These are phyloP conservation scores for Stagonosporopsis tanaceti DNA, from an alignment of 2,329 filamentous ascomycete genomes.

Conservation along the genomic window DNA sequence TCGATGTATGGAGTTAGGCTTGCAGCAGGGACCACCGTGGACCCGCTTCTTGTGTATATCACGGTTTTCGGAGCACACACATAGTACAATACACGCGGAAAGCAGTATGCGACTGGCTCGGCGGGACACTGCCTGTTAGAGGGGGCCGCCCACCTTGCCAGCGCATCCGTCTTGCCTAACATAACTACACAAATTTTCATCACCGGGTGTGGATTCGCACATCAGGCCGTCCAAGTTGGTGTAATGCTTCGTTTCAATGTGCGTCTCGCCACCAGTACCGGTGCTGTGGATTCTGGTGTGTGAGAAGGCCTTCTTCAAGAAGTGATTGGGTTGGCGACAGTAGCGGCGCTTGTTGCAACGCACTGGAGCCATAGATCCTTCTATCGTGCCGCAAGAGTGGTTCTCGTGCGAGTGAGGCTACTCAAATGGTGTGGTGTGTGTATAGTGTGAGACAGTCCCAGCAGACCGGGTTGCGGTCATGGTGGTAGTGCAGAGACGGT, in stretches of 20 bases:
- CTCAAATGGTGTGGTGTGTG: conserved; percentile 14
- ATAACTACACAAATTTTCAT: background rate
- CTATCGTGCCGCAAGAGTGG: conserved; percentile 5
- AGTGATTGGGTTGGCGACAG: conserved; percentile 19
- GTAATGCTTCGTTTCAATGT: conserved; percentile 11
- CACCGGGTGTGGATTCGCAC: background rate
- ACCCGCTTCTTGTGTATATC: conserved; percentile 24
- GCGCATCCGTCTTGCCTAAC: conserved; percentile 11
- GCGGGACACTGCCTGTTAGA: conserved; percentile 6
- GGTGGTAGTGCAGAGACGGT: conserved; percentile 9
- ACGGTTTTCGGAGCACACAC: conserved; percentile 13
- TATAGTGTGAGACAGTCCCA: conserved; percentile 18
- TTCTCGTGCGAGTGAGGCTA: conserved; percentile 14
- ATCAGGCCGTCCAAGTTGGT: conserved; percentile 4
- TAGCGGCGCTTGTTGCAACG: conserved; percentile 10
- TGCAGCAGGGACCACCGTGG: conserved; percentile 17
- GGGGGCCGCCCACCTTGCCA: conserved; percentile 9
- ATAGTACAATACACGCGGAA: conserved; percentile 13
- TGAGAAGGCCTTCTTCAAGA: background rate
- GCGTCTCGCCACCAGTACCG: conserved; percentile 8
- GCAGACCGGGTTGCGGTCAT: conserved; percentile 15
- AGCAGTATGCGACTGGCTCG: conserved; percentile 1
- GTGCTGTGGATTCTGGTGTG: conserved; percentile 12
- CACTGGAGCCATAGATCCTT: conserved; percentile 7
- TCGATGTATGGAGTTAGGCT: conserved; percentile 17